Evolutionary conservation across 306 rosid species (phyloP), one percentile per base, ranked within the genome.

Genomic region (Trifolium fragiferum): DNA sequence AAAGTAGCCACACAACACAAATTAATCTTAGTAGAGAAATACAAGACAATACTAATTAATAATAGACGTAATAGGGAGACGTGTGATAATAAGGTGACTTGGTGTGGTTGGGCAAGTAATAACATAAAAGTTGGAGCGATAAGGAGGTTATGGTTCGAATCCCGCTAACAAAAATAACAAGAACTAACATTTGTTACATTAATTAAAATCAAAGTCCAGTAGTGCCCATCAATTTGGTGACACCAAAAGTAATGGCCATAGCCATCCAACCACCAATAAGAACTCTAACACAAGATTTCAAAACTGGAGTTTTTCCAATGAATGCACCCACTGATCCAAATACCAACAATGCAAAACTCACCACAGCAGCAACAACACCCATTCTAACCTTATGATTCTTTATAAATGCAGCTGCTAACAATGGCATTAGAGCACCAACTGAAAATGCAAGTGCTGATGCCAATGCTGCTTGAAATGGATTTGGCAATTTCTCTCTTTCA

Each of bases 251-350:
- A 6, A 90, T 78, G 1, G 91, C 89, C 92, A 88, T 90, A 47
- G 92, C 96, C 76, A 88, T 46, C 90, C 96, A 90, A 51, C 96
- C 96, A 49, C 96, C 96, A 57, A 86, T 27, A 7, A 86, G 72
- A 3, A 86, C 89, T 40, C 96, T 79, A 1, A 81, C 16, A 74
- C 91, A 84, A n/a, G 96, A 86, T 50, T 47, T 86, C 8, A 1
- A 10, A 18, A 83, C 44, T 3, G 90, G 75, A 6, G 90, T 81
- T 41, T 82, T 78, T 10, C 92, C 96, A 51, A 90, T 38, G 63
- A 57, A 50, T 11, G 93, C 96, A 15, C 96, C 96, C 0, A 68
- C 67, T 1, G 40, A 84, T 60, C 96, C 96, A 43, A 90, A 90
- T 38, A 81, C 82, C 20, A 84, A 16, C 66, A 90, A 47, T 7